phyloP scores from a whole-genome alignment of 2,329 filamentous ascomycete genomes.

The Neurospora crassa region DNA sequence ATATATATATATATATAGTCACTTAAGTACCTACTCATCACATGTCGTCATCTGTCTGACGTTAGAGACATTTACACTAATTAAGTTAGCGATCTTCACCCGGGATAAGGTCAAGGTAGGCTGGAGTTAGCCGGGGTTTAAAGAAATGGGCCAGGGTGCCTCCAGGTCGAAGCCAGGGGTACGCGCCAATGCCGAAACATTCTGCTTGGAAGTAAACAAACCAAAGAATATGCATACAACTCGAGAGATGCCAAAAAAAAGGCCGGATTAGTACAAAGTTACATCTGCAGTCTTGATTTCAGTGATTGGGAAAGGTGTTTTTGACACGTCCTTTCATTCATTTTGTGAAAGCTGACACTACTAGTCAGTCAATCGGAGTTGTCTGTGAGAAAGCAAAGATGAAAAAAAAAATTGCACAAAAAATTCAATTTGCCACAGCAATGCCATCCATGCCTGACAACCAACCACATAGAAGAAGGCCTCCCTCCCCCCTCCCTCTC shows the following conservation, averaged over 20 bases:
- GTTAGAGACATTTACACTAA: background rate
- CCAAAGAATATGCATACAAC: background rate
- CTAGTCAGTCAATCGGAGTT: too few species aligned
- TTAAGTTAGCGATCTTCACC: background rate
- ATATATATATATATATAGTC: background rate
- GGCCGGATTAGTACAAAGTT: background rate
- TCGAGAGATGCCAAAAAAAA: background rate
- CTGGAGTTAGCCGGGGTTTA: background rate
- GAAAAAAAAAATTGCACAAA: too few species aligned
- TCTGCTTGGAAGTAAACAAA: background rate
- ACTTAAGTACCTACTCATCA: background rate
- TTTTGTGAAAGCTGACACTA: too few species aligned
- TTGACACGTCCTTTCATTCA: too few species aligned
- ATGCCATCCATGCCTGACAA: background rate
- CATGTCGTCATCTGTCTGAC: background rate
- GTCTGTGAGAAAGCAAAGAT: too few species aligned
- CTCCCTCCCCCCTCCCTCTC: too few species aligned
- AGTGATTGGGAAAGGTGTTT: too few species aligned
- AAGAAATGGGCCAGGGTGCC: background rate
- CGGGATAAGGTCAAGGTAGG: background rate
- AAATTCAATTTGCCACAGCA: background rate
- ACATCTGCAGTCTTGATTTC: background rate
- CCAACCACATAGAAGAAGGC: background rate
- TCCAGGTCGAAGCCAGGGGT: background rate
- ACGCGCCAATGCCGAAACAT: background rate